Evolutionary conservation across 805 yeast species (phyloP).

Genomic region (Yamadazyma endophytica): DNA sequence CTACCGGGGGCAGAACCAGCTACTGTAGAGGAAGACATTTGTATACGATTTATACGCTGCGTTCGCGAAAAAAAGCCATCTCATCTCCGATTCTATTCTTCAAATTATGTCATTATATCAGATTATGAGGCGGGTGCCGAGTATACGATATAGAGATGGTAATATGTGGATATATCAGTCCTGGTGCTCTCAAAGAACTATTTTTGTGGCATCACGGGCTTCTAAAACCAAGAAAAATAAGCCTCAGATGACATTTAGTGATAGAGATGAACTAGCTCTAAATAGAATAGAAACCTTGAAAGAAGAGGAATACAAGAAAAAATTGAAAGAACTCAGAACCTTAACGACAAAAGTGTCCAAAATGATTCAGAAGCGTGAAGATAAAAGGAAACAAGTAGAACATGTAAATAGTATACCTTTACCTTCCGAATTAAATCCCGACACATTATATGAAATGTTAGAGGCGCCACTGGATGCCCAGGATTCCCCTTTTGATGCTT

Average conservation of each 20-base stretch:
- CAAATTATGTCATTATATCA: too few species aligned
- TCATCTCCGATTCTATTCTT: too few species aligned
- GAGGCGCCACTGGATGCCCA: not conserved
- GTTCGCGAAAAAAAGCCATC: constrained; percentile 1
- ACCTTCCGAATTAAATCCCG: constrained; percentile 14
- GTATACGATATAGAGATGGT: too few species aligned
- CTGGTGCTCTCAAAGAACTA: too few species aligned
- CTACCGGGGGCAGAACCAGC: constrained; percentile 15
- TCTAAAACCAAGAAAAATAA: not conserved
- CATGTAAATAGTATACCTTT: constrained; percentile 12
- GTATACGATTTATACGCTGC: not conserved
- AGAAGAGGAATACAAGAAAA: constrained; percentile 18
- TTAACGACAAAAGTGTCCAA: constrained; percentile 26
- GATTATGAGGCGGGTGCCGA: too few species aligned
- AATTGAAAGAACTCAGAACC: constrained; percentile 22
- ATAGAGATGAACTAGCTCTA: not conserved
- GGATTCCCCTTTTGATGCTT: not conserved
- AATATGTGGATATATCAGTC: too few species aligned
- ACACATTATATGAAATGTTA: constrained; percentile 11
- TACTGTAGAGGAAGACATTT: constrained; percentile 12
- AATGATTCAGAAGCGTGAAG: constrained; percentile 17
- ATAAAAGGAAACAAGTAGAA: constrained; percentile 14
- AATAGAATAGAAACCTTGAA: constrained; percentile 9
- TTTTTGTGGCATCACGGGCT: constrained; percentile 6
- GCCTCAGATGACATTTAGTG: not conserved